Percentiles rank a stretch among this genome's conserved stretches.
phyloP scores from a whole-genome alignment of 2,329 filamentous ascomycete genomes.

The Apiospora sp. region DNA sequence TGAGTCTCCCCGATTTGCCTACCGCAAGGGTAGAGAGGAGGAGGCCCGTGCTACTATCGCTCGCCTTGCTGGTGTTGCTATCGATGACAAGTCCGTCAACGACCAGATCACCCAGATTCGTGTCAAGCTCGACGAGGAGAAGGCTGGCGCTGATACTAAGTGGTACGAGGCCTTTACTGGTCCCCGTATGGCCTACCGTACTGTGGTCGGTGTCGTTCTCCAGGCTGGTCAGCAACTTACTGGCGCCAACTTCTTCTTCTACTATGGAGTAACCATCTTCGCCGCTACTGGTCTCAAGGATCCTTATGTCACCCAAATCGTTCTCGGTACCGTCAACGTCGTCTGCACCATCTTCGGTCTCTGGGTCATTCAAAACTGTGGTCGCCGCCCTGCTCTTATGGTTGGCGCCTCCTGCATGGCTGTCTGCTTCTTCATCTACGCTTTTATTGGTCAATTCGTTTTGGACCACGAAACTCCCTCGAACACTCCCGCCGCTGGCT shows the following conservation, averaged over 20 bases:
- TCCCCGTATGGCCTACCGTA: slow-evolving; percentile 71
- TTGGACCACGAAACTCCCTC: slow-evolving; percentile 51
- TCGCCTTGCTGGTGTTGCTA: slow-evolving; percentile 51
- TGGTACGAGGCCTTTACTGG: slow-evolving; percentile 72
- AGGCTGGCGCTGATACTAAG: slow-evolving; percentile 51
- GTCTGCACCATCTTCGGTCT: slow-evolving; percentile 70
- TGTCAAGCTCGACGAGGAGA: slow-evolving; percentile 58
- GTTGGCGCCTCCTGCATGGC: slow-evolving; percentile 69
- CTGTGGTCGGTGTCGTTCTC: slow-evolving; percentile 66
- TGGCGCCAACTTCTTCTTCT: slow-evolving; percentile 74
- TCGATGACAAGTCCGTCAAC: slow-evolving; percentile 50
- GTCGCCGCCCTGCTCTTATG: slow-evolving; percentile 70
- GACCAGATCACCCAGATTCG: slow-evolving; percentile 61
- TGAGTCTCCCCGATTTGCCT: slow-evolving; percentile 62
- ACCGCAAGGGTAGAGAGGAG: slow-evolving; percentile 53
- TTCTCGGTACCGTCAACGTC: slow-evolving; percentile 73
- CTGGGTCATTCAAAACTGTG: slow-evolving; percentile 70
- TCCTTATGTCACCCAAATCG: slow-evolving; percentile 73
- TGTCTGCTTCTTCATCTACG: slow-evolving; percentile 58
- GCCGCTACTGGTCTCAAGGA: slow-evolving; percentile 69
- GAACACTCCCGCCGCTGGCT: slow-evolving; percentile 58
- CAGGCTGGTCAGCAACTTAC: slow-evolving; percentile 74
- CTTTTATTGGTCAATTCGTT: slow-evolving; percentile 56
- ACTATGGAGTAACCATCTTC: slow-evolving; percentile 73
- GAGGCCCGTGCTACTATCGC: slow-evolving; percentile 59